Evolutionary conservation across 768 basidiomycete species (phyloP), one percentile per base, ranked within the genome.

Genomic region (Macrolepiota fuliginosa): DNA sequence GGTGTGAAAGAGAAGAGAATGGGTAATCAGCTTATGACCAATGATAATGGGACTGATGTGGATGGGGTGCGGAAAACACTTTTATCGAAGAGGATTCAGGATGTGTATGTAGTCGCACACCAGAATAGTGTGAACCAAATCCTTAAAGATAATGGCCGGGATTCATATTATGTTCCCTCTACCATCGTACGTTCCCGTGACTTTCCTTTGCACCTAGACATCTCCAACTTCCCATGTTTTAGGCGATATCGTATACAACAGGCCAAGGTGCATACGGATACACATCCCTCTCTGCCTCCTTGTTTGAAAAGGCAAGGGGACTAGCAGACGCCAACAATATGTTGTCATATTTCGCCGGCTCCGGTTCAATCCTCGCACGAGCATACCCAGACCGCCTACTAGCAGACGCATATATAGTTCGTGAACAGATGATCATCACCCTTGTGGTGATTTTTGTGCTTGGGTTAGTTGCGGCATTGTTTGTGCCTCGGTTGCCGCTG

Each of bases 101-200:
- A 66, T 5, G 70, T 70, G 69, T 76, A 68, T 60, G 63, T 68
- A 4, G 68, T 68, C 13, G 72, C 67, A 1, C 78, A 79, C 47
- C 68, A 69, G 24, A 80, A 77, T 57, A 72, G 73, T 36, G 66
- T 78, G 3, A 77, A 79, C 47, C 71, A 73, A 49, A 64, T 77
- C 35, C 17, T 75, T 35, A 77, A 77, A 67, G 45, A n/a, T 46
- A 50, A n/a, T n/a, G n/a, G n/a, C n/a, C n/a, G n/a, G n/a, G n/a
- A n/a, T n/a, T n/a, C n/a, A n/a, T n/a, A n/a, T 32, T 80, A 79
- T 63, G 76, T 76, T 4, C 77, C 79, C 15, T 74, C 75, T 3
- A 77, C 77, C 22, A 75, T 73, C 39, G 78, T 79, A 55, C 50
- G 70, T 56, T 12, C 15, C 17, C 42, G 12, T 22, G 24, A n/a